These are phyloP conservation scores for Diaporthe vexans DNA, from an alignment of 2,329 filamentous ascomycete genomes.

Conservation along the genomic window DNA sequence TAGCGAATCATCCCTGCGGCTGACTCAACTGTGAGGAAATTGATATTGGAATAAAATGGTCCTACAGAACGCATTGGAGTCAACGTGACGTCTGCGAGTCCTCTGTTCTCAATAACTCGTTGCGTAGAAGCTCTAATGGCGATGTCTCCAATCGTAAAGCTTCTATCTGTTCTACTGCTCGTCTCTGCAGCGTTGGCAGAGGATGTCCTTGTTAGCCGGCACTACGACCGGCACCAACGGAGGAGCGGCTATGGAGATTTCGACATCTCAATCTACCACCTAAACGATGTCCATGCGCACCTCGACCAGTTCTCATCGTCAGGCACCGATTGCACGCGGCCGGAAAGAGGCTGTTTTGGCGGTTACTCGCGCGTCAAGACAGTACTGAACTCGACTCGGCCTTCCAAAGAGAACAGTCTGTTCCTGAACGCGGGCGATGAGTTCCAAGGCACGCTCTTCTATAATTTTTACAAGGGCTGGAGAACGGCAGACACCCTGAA, in stretches of 20 bases:
- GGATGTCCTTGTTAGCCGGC: slow-evolving; percentile 64
- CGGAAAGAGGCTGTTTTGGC: slow-evolving; percentile 71
- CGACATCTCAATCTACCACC: slow-evolving; percentile 76
- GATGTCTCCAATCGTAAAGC: slow-evolving; percentile 12
- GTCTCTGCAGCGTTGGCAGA: slow-evolving; percentile 48
- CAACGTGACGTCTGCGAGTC: neutral
- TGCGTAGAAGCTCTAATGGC: neutral
- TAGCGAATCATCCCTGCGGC: neutral
- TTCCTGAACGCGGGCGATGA: slow-evolving; percentile 78
- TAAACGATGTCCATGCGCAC: slow-evolving; percentile 79
- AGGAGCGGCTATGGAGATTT: slow-evolving; percentile 63
- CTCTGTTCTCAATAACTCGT: neutral
- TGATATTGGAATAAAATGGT: slow-evolving; percentile 2
- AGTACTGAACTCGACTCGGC: slow-evolving; percentile 68
- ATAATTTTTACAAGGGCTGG: slow-evolving; percentile 75
- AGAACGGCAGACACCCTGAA: slow-evolving; percentile 78
- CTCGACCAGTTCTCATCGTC: slow-evolving; percentile 73
- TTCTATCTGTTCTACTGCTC: slow-evolving; percentile 16
- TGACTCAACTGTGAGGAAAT: slow-evolving; percentile 3
- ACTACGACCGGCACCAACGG: slow-evolving; percentile 61
- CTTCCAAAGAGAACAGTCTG: slow-evolving; percentile 71
- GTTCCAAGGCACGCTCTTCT: slow-evolving; percentile 78
- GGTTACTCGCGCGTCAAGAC: slow-evolving; percentile 76
- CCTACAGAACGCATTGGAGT: neutral
- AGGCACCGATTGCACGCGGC: slow-evolving; percentile 72